Conservation (phyloP, 2,329 filamentous ascomycete genomes). For the Hansfordia pulvinata region DNA sequence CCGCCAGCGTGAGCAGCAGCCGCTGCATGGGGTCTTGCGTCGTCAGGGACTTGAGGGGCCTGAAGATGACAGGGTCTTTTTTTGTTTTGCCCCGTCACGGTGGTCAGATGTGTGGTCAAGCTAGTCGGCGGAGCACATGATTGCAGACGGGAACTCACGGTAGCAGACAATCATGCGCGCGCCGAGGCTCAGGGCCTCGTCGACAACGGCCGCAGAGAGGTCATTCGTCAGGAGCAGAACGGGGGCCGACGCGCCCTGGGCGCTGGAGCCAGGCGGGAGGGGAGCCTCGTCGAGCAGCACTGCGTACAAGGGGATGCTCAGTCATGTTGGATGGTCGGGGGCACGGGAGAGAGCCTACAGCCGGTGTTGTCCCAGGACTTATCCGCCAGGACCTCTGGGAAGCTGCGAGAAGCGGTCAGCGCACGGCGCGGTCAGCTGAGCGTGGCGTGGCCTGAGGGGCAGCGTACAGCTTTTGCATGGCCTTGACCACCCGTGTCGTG, state of each 20-base stretch:
- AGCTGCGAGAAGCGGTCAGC: too few species aligned
- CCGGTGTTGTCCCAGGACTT: slow-evolving; percentile 96
- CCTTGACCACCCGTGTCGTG: slow-evolving; percentile 51
- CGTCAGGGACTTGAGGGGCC: slow-evolving; percentile 78
- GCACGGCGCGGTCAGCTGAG: slow-evolving; percentile 1
- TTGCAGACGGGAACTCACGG: slow-evolving; percentile 36
- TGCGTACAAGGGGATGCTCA: slow-evolving; percentile 4
- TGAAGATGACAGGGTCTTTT: slow-evolving; percentile 90
- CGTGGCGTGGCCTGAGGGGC: background rate
- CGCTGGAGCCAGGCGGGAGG: slow-evolving; percentile 42
- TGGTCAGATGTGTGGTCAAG: too few species aligned
- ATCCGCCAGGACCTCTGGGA: slow-evolving; percentile 81
- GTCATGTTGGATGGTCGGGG: background rate
- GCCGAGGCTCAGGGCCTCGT: slow-evolving; percentile 70
- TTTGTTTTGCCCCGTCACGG: too few species aligned
- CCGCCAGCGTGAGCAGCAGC: slow-evolving; percentile 67
- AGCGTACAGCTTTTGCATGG: slow-evolving; percentile 68
- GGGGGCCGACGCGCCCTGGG: slow-evolving; percentile 13
- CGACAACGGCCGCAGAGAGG: slow-evolving; percentile 74
- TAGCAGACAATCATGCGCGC: slow-evolving; percentile 80
- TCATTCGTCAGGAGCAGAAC: slow-evolving; percentile 69
- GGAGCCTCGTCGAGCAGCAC: slow-evolving; percentile 37
- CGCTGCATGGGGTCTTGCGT: slow-evolving; percentile 75
- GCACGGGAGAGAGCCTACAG: slow-evolving; percentile 22
- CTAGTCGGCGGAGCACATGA: background rate